These are phyloP conservation scores for Paecilomyces dactylethromorphus DNA, from an alignment of 2,329 filamentous ascomycete species.

Conservation along the genomic window DNA sequence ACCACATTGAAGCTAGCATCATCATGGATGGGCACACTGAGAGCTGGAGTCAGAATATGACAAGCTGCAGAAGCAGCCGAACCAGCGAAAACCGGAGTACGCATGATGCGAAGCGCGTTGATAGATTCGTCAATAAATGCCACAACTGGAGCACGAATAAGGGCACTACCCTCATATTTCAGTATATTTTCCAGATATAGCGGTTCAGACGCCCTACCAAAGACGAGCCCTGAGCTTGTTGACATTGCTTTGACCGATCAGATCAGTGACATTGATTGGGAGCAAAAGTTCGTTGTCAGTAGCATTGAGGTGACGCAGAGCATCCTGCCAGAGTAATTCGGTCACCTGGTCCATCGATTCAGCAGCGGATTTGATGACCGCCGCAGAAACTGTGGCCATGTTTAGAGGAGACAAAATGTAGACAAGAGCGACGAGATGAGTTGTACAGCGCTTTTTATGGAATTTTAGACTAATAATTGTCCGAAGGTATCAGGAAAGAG, in stretches of 20 bases:
- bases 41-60: conserved; percentile 11
- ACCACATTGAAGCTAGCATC: background rate
- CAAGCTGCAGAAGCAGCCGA: conserved; percentile 14
- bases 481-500: background rate
- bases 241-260: conserved; percentile 23
- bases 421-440: background rate
- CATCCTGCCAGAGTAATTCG: conserved; percentile 25
- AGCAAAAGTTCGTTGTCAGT: conserved; percentile 27
- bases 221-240: conserved; percentile 24
- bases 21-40: background rate
- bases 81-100: conserved; percentile 17
- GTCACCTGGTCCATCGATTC: conserved; percentile 10
- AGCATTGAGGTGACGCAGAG: conserved; percentile 18
- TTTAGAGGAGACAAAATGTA: background rate
- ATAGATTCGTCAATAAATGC: conserved; percentile 20
- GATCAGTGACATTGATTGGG: conserved; percentile 21
- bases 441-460: no score
- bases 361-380: conserved; percentile 2
- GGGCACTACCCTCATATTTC: conserved; percentile 12
- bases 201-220: conserved; percentile 14
- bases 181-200: conserved; percentile 3
- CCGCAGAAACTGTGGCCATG: conserved; percentile 10
- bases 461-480: no score
- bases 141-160: conserved; percentile 19
- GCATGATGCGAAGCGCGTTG: conserved; percentile 23